A percentile compares a stretch with the other conserved stretches of the same genome.
Evolutionary conservation across 352 stramenopile species (phyloP).

Genomic region (Pythium aristosporum): DNA sequence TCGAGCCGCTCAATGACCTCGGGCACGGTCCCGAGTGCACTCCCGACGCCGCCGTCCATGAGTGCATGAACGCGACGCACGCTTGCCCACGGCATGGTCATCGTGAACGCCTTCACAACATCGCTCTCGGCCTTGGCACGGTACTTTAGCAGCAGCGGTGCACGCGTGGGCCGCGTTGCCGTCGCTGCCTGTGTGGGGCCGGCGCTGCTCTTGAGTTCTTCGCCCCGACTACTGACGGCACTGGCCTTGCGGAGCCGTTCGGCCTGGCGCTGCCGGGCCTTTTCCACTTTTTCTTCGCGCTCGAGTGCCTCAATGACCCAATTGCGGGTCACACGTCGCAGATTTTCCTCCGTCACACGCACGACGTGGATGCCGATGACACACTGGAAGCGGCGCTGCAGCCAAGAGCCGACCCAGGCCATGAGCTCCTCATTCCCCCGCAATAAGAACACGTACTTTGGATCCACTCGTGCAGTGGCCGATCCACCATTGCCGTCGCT

Average conservation of each 20-base stretch:
- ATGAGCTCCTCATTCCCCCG: constrained; percentile 35
- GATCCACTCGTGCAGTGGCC: constrained; percentile 7
- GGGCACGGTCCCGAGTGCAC: constrained; percentile 13
- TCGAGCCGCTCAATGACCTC: constrained; percentile 25
- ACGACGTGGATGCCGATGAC: constrained; percentile 29
- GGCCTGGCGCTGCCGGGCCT: constrained; percentile 1
- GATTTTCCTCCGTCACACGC: constrained; percentile 23
- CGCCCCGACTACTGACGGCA: constrained; percentile 1
- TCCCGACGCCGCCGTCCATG: constrained; percentile 18
- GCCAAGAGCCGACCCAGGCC: constrained; percentile 28
- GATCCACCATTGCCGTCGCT: background rate
- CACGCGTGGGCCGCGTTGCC: background rate
- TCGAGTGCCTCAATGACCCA: constrained; percentile 22
- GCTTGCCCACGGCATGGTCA: constrained; percentile 24
- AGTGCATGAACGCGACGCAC: constrained; percentile 17
- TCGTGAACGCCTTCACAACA: constrained; percentile 21
- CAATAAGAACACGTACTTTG: constrained; percentile 30
- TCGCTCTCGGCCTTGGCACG: constrained; percentile 3
- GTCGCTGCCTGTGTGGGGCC: background rate
- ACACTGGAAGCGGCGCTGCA: constrained; percentile 39
- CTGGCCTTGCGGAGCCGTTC: constrained; percentile 17
- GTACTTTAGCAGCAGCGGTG: constrained; percentile 24
- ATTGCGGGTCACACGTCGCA: constrained; percentile 19
- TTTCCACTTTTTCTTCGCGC: constrained; percentile 11
- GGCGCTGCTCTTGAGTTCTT: background rate